A percentile compares a stretch with the other conserved stretches of the same genome.
These are phyloP conservation scores for Alternaria sp. DNA, from an alignment of 2,329 filamentous ascomycete genomes.

Conservation along the genomic window DNA sequence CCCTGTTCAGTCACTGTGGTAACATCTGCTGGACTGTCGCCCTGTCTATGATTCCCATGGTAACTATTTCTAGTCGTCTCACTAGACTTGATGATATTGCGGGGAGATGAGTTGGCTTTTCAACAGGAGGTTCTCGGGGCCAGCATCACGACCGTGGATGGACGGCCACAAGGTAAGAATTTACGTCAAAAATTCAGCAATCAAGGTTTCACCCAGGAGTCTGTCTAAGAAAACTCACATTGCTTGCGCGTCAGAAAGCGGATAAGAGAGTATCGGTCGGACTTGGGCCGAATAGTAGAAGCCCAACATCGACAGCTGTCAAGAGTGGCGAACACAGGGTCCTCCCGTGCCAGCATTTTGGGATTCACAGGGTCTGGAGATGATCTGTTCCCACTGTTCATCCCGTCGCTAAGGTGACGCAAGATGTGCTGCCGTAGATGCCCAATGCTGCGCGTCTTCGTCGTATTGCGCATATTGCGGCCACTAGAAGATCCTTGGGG, in stretches of 20 bases:
- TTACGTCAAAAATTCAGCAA: neutral
- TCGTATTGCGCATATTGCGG: slow-evolving; percentile 3
- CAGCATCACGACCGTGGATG: neutral
- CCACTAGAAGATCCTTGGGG: slow-evolving; percentile 3
- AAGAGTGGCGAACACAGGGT: neutral
- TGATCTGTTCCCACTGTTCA: slow-evolving; percentile 3
- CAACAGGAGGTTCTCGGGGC: neutral
- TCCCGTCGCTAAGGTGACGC: slow-evolving; percentile 5
- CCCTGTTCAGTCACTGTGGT: slow-evolving; percentile 6
- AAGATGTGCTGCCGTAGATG: slow-evolving; percentile 7
- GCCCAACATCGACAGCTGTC: slow-evolving; percentile 3
- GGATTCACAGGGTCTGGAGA: slow-evolving; percentile 10
- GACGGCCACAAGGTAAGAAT: neutral
- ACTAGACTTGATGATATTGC: slow-evolving; percentile 1
- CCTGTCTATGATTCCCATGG: neutral
- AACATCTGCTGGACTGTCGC: slow-evolving; percentile 2
- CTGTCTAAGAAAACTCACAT: neutral
- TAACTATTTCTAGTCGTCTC: neutral
- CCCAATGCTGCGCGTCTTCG: slow-evolving; percentile 8
- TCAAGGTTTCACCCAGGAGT: neutral
- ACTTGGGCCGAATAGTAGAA: neutral
- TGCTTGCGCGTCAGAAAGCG: neutral
- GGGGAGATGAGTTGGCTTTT: neutral
- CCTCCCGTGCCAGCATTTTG: neutral
- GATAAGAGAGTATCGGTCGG: neutral